Conservation (phyloP, 1,139 yeast species). For the Lodderomyces jiufengensis region DNA sequence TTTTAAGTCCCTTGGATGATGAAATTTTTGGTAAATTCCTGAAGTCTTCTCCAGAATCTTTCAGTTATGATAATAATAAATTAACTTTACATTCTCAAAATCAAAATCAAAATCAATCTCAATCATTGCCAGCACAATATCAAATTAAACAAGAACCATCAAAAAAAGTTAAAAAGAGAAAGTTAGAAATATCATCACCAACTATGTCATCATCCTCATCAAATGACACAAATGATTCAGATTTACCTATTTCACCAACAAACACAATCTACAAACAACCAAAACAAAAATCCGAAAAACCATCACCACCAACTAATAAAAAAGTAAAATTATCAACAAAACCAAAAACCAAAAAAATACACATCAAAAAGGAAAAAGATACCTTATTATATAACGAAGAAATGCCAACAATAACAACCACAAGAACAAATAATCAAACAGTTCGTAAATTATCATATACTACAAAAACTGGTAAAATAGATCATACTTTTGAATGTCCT, state of each 20-base stretch:
- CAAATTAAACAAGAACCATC: slow-evolving; percentile 1
- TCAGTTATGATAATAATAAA: slow-evolving; percentile 5
- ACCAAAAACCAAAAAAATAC: slow-evolving; percentile 3
- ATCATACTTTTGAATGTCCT: slow-evolving; percentile 26
- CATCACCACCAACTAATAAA: slow-evolving; percentile 1
- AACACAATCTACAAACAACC: slow-evolving; percentile 1
- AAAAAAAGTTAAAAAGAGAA: slow-evolving; percentile 8
- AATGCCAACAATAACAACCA: slow-evolving; percentile 11
- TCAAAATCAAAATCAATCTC: not conserved
- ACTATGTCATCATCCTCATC: slow-evolving; percentile 5
- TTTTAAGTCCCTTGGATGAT: slow-evolving; percentile 46
- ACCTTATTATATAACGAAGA: slow-evolving; percentile 1
- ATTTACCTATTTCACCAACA: slow-evolving; percentile 6
- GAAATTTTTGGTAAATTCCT: slow-evolving; percentile 53
- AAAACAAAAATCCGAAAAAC: slow-evolving; percentile 3
- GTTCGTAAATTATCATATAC: slow-evolving; percentile 14
- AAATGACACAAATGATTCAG: slow-evolving; percentile 2
- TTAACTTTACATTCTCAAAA: not conserved
- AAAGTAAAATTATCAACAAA: slow-evolving; percentile 2
- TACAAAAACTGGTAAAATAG: slow-evolving; percentile 11
- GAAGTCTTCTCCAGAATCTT: slow-evolving; percentile 6
- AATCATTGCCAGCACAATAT: slow-evolving; percentile 1
- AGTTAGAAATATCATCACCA: slow-evolving; percentile 4
- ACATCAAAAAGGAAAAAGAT: not conserved
- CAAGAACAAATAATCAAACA: slow-evolving; percentile 14